Base-by-base conservation (phyloP, 208 protist species). In the Phytomonas serpens region DNA sequence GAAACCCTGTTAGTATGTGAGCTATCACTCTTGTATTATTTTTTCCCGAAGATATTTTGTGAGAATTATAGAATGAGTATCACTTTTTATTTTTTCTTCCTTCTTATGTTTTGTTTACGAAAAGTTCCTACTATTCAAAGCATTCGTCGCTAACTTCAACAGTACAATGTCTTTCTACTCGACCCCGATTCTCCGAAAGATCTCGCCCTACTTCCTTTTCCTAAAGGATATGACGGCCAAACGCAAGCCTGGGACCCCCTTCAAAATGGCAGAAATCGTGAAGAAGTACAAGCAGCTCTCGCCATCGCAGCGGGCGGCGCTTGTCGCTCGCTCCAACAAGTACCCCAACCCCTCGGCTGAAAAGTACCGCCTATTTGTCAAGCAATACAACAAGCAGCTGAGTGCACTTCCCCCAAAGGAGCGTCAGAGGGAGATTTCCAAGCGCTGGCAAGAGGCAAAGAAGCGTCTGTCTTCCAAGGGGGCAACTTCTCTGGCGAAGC, bases 131-230 rank as follows among this genome's bases (percentile, higher is more conserved):
- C 9, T 47, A 47, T 47, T 47, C 40, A 19, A 47, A 47, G 40
- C 14, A 47, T 47, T 47, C 40, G 16, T 19, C 40, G 7, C 40
- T 19, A 10, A 47, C 34, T 36, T 36, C 6, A 51, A 30, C 64
- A 13, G 10, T 47, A 42, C 3, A 37, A 71, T 51, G 27, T 37
- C 57, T 61, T 61, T 76, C 37, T 75, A 68, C 38, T 68, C 32
- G 2, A 36, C 61, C 1, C 61, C 31, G 7, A 23, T 34, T 36
- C 61, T 36, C 61, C 29, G 29, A 64, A 47, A 11, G 40, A 47
- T 47, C 40, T 47, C 40, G 40, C 40, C 40, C 40, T 47, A 47
- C 40, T 47, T 47, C 40, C 40, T 47, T 47, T 47, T 47, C 40
- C 40, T 47, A 19, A 47, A 47, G 40, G 40, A 47, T 47, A 11